Evolutionary conservation across 192 early-diverging fungal genomes (phyloP).

Genomic region (Diversispora eburnea): DNA sequence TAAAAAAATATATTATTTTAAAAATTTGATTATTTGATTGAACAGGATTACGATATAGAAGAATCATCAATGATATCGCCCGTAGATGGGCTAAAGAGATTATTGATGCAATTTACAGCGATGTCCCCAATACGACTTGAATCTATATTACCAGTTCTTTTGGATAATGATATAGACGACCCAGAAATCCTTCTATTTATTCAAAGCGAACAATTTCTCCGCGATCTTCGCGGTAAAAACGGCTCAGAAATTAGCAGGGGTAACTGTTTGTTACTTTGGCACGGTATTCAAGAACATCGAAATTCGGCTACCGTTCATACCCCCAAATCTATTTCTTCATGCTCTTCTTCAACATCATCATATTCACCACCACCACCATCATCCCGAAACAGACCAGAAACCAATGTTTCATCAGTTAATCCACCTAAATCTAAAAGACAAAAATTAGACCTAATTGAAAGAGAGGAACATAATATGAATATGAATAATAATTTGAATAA

Average conservation of each 20-base stretch:
- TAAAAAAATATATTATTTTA: not conserved
- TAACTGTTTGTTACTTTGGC: conserved; percentile 26
- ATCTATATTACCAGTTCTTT: conserved; percentile 22
- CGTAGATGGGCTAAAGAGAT: conserved; percentile 22
- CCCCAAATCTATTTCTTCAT: conserved; percentile 27
- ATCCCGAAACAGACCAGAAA: not conserved
- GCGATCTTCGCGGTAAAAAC: conserved; percentile 28
- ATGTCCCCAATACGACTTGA: conserved; percentile 22
- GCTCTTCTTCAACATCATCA: conserved; percentile 15
- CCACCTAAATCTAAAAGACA: conserved; percentile 13
- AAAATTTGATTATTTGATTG: not conserved
- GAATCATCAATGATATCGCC: conserved; percentile 9
- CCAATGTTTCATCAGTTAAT: not conserved
- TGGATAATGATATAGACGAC: conserved; percentile 31
- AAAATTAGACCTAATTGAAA: conserved; percentile 2
- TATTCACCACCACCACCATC: conserved; percentile 22
- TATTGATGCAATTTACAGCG: conserved; percentile 26
- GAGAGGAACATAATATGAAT: not conserved
- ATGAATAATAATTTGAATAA: not conserved
- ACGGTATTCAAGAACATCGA: conserved; percentile 29
- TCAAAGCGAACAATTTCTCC: conserved; percentile 27
- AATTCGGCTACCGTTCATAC: conserved; percentile 11
- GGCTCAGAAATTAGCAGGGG: conserved; percentile 21
- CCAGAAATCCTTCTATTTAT: conserved; percentile 29
- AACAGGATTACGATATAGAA: conserved; percentile 28